phyloP scores from a whole-genome alignment of 2,329 filamentous ascomycete species.

The Colletotrichum viniferum region DNA sequence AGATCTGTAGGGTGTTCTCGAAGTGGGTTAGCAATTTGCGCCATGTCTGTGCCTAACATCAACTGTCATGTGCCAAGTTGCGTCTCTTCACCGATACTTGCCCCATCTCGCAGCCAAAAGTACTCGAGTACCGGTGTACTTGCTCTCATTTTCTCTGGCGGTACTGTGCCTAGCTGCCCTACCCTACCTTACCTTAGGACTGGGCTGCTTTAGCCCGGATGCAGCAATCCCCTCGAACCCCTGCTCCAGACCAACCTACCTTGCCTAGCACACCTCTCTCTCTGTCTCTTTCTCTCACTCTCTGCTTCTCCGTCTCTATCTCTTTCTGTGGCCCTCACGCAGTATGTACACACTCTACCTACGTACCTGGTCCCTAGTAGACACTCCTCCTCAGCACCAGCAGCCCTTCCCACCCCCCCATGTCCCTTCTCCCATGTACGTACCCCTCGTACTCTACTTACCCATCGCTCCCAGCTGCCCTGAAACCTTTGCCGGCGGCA shows the following conservation, averaged over 20 bases:
- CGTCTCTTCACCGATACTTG: slow-evolving; percentile 22
- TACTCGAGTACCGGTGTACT: slow-evolving; percentile 2
- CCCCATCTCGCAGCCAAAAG: not conserved
- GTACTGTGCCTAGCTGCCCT: not conserved
- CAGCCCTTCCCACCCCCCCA: not conserved
- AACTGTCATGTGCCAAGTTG: slow-evolving; percentile 22
- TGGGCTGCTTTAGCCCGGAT: slow-evolving; percentile 16
- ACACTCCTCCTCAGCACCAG: not conserved
- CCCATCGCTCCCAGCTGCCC: slow-evolving; percentile 14
- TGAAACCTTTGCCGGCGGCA: slow-evolving; percentile 22
- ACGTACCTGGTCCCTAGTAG: not conserved
- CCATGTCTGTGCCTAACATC: slow-evolving; percentile 19
- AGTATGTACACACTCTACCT: not conserved
- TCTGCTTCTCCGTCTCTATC: not conserved
- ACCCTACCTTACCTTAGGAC: not conserved
- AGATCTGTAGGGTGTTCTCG: slow-evolving; percentile 20
- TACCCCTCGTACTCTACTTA: not conserved
- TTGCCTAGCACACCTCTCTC: not conserved
- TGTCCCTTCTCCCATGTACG: not conserved
- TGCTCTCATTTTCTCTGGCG: not conserved
- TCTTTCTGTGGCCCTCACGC: not conserved
- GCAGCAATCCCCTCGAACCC: slow-evolving; percentile 10
- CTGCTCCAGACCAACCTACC: slow-evolving; percentile 1
- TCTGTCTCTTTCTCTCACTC: not conserved
- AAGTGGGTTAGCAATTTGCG: slow-evolving; percentile 22